phyloP scores from a whole-genome alignment of 1,284 basidiomycete species.

The Ustilago cynodontis region DNA sequence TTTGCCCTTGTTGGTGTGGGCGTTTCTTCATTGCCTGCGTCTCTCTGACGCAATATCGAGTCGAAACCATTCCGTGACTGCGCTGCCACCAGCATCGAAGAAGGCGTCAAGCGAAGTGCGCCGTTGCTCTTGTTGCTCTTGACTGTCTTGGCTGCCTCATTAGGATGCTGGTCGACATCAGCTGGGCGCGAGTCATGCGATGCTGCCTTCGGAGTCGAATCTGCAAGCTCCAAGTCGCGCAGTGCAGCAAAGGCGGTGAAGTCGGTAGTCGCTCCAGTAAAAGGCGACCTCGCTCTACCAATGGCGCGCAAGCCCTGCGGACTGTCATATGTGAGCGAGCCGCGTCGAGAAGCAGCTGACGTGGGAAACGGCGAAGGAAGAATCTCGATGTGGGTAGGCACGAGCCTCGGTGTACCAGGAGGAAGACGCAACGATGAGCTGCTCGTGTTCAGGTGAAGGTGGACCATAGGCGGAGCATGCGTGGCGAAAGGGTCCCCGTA shows the following conservation, averaged over 20 bases:
- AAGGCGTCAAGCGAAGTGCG: slow-evolving; percentile 28
- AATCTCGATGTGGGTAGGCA: slow-evolving; percentile 54
- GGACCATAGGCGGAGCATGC: slow-evolving; percentile 30
- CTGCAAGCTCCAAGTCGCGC: slow-evolving; percentile 8
- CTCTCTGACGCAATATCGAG: neutral
- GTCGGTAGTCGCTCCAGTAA: slow-evolving; percentile 22
- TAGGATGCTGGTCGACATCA: neutral
- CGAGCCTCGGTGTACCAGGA: slow-evolving; percentile 58
- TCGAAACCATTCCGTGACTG: neutral
- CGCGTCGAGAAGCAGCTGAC: slow-evolving; percentile 30
- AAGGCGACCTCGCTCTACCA: slow-evolving; percentile 20
- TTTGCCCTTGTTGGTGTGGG: neutral
- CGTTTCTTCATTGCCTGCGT: neutral
- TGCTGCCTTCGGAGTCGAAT: neutral
- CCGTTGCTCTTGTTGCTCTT: slow-evolving; percentile 7
- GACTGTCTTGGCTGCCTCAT: neutral
- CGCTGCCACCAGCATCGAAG: slow-evolving; percentile 32
- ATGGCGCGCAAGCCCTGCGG: slow-evolving; percentile 28
- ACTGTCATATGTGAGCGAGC: slow-evolving; percentile 44
- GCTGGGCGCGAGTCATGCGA: neutral
- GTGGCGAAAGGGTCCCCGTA: slow-evolving; percentile 22
- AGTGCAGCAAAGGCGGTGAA: slow-evolving; percentile 27
- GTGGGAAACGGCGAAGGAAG: slow-evolving; percentile 59
- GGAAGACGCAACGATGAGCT: slow-evolving; percentile 34
- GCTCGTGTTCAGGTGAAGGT: slow-evolving; percentile 50